Conservation (phyloP, 169 alveolate species). For the Babesia caballi region DNA sequence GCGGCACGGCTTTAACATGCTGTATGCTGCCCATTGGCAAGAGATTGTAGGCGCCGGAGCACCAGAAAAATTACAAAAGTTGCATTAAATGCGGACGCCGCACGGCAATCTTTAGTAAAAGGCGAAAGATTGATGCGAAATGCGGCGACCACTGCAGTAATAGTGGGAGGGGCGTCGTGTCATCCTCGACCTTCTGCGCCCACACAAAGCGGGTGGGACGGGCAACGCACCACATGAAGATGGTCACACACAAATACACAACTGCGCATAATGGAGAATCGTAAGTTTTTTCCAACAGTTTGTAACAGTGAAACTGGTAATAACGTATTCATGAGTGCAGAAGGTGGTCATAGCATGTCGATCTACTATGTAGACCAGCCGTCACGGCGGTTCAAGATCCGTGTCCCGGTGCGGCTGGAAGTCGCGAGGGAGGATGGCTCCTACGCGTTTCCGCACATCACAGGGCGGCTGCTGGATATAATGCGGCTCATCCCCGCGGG, state of each 20-base stretch:
- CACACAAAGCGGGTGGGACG: constrained; percentile 46
- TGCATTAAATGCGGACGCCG: constrained; percentile 77
- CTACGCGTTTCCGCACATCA: neutral
- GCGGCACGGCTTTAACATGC: too few relatives aligned
- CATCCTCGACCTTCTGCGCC: neutral
- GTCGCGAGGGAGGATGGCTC: neutral
- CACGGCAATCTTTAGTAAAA: constrained; percentile 98
- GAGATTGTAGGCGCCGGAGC: constrained; percentile 64
- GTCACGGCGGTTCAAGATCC: neutral
- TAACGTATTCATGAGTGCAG: too few relatives aligned
- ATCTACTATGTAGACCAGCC: constrained; percentile 7
- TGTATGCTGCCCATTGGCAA: neutral
- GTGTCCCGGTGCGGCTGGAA: constrained; percentile 1
- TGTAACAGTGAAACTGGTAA: too few relatives aligned
- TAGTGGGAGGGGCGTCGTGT: neutral
- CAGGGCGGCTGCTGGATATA: neutral
- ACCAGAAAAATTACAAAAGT: constrained; percentile 68
- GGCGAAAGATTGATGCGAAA: constrained; percentile 94
- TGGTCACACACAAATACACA: too few relatives aligned
- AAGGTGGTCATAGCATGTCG: neutral
- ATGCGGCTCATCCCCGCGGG: neutral
- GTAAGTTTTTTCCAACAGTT: too few relatives aligned
- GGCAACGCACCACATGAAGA: neutral
- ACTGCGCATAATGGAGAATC: too few relatives aligned
- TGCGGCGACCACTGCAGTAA: constrained; percentile 70